phyloP scores from a whole-genome alignment of 805 yeast genomes.

The Yarrowia deformans region DNA sequence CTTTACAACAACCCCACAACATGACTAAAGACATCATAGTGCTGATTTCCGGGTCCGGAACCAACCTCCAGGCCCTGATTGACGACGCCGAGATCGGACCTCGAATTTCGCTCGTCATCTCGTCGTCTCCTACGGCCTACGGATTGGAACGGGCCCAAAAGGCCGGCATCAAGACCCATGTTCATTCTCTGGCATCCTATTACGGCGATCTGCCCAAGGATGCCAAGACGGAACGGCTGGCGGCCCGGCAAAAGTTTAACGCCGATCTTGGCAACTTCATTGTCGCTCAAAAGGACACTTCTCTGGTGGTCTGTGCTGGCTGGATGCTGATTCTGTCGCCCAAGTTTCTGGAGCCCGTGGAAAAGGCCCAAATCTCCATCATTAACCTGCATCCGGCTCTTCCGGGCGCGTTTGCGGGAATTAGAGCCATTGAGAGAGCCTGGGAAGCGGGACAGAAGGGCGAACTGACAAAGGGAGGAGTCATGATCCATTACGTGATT shows the following conservation, averaged over 20 bases:
- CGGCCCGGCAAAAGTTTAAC: slow-evolving; percentile 76
- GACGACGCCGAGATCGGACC: slow-evolving; percentile 63
- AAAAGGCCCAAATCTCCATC: slow-evolving; percentile 69
- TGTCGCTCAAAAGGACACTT: slow-evolving; percentile 70
- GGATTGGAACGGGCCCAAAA: slow-evolving; percentile 82
- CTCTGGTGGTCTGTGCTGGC: slow-evolving; percentile 92
- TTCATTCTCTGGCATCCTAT: slow-evolving; percentile 74
- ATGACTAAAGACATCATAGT: slow-evolving; percentile 60
- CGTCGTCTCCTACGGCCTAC: slow-evolving; percentile 85
- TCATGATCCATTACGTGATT: slow-evolving; percentile 97
- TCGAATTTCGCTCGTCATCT: slow-evolving; percentile 75
- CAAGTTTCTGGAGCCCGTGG: slow-evolving; percentile 71
- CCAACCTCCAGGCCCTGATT: slow-evolving; percentile 93
- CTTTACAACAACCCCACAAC: not conserved
- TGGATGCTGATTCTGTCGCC: slow-evolving; percentile 95
- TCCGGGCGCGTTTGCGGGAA: slow-evolving; percentile 97
- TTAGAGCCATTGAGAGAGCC: slow-evolving; percentile 95
- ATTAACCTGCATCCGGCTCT: slow-evolving; percentile 96
- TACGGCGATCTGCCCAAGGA: slow-evolving; percentile 78
- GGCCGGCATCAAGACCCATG: slow-evolving; percentile 70
- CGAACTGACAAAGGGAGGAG: slow-evolving; percentile 76
- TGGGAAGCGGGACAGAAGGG: slow-evolving; percentile 95
- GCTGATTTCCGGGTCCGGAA: slow-evolving; percentile 91
- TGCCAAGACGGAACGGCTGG: slow-evolving; percentile 61
- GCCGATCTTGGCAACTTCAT: slow-evolving; percentile 76